These are phyloP conservation scores for Pythium diclinum DNA, from an alignment of 352 stramenopile genomes.

Conservation along the genomic window DNA sequence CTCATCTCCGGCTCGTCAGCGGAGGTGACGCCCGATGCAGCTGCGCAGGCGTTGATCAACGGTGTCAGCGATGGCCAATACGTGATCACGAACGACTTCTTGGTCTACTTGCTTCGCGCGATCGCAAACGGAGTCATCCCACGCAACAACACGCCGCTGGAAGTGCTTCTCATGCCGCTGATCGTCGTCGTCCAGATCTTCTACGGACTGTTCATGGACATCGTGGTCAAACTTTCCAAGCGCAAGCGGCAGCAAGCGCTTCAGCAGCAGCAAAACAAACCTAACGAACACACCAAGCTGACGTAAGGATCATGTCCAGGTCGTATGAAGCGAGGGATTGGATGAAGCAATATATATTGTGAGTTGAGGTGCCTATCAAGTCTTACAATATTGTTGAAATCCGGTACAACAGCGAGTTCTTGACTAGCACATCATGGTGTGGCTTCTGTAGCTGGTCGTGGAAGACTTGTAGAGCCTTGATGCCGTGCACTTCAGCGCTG, in stretches of 20 bases:
- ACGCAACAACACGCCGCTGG: slow-evolving; percentile 35
- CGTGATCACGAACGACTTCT: slow-evolving; percentile 47
- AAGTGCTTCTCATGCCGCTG: slow-evolving; percentile 33
- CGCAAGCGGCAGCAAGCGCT: neutral
- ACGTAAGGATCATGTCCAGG: too few relatives aligned
- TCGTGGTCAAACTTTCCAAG: slow-evolving; percentile 25
- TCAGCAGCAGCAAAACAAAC: neutral
- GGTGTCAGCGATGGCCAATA: slow-evolving; percentile 42
- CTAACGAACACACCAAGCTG: slow-evolving; percentile 1
- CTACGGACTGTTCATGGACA: slow-evolving; percentile 43
- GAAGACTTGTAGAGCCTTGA: neutral
- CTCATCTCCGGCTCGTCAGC: slow-evolving; percentile 39
- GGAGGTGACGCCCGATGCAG: slow-evolving; percentile 27
- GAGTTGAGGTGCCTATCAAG: neutral
- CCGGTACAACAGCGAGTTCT: slow-evolving; percentile 1
- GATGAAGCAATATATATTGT: neutral
- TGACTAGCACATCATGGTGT: neutral
- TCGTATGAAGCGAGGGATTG: too few relatives aligned
- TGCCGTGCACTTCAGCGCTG: neutral
- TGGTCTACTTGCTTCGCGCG: slow-evolving; percentile 41
- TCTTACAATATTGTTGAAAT: neutral
- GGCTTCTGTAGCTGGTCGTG: neutral
- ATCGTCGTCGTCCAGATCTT: slow-evolving; percentile 33
- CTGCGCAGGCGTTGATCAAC: slow-evolving; percentile 36
- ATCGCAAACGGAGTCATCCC: slow-evolving; percentile 45